Evolutionary conservation across 2,329 filamentous ascomycete species (phyloP), one percentile per base, ranked within the genome.

Genomic region (Scortechinia acanthostroma): DNA sequence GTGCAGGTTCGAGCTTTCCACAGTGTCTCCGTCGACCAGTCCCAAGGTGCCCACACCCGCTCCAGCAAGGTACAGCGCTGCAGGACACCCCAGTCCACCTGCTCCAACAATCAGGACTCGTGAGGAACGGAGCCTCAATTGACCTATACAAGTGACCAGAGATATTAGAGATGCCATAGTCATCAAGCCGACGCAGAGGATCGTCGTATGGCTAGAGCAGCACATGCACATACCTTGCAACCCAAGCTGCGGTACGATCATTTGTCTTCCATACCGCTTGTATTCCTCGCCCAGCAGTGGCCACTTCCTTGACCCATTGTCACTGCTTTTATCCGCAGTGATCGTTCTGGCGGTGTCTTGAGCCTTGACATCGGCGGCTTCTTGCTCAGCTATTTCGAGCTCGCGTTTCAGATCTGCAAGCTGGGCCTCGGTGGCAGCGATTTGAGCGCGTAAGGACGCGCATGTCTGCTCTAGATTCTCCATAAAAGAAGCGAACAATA

Each of bases 1-100:
- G 67, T 97, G 93, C 14, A 98, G 72, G 58, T 98, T 98, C 21
- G 90, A 95, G 15, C 75, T 68, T 59, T 97, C 93, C 22, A 98
- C 91, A 0, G 71, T 72, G 63, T 98, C 93, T 3, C 86, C 90
- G 58, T 98, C 93, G 20, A 93, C 78, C 4, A 98, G 69, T 0
- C 91, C 91, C 16, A 98, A 64, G 0, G 74, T 86, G 5, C 91
- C 90, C 1, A 96, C 76, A 1, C 93, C 93, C 1, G 93, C 87
- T 19, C 89, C 91, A 6, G 90, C 88, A 1, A 98, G 77, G 58
- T 98, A 98, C n/a, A 87, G 77, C 1, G 91, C 88, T 13, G 93
- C 90, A 10, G 93, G 93, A 59, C 89, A 97, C 10, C 93, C 93
- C 13, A 98, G 69, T 0, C 93, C 93, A 4, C 93, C 93, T 2